Base-by-base conservation (phyloP, 306 rosid species). In the Ceratonia siliqua region DNA sequence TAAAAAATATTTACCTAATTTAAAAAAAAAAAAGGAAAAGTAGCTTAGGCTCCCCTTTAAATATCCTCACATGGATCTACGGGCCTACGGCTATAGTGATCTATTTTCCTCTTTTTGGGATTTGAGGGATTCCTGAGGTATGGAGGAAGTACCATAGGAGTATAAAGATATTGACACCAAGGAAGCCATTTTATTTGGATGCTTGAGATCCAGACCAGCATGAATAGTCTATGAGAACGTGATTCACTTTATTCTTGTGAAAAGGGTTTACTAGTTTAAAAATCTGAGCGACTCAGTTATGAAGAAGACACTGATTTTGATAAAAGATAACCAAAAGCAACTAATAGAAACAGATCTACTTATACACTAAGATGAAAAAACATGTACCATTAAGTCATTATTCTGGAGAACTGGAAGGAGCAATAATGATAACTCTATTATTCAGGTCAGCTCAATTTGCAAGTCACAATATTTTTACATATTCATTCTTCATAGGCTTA, bases 21-120 rank as follows among this genome's bases (percentile, higher is more conserved):
- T n/a, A n/a, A n/a, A n/a, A n/a, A n/a, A n/a, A n/a, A n/a, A n/a
- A n/a, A n/a, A n/a, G n/a, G n/a, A n/a, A n/a, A n/a, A n/a, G n/a
- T n/a, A n/a, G n/a, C n/a, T n/a, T n/a, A n/a, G n/a, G n/a, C n/a
- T n/a, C n/a, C n/a, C n/a, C n/a, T n/a, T n/a, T n/a, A n/a, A n/a
- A n/a, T n/a, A n/a, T n/a, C 30, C 43, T 66, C 38, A 41, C 35
- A 54, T 8, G 59, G 58, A 25, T 66, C 74, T 28, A 54, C 58
- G n/a, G n/a, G n/a, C n/a, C n/a, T n/a, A n/a, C 27, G 27, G 22
- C 49, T 22, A 39, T 73, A 41, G 50, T 22, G 38, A 75, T 63
- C 72, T n/a, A 4, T 35, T 48, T 33, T 74, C 8, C 13, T 38
- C 14, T 46, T 62, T 52, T 61, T 73, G 45, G 50, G 71, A 25